phyloP scores from a whole-genome alignment of 2,329 filamentous ascomycete species.

The Didymella segeticola region DNA sequence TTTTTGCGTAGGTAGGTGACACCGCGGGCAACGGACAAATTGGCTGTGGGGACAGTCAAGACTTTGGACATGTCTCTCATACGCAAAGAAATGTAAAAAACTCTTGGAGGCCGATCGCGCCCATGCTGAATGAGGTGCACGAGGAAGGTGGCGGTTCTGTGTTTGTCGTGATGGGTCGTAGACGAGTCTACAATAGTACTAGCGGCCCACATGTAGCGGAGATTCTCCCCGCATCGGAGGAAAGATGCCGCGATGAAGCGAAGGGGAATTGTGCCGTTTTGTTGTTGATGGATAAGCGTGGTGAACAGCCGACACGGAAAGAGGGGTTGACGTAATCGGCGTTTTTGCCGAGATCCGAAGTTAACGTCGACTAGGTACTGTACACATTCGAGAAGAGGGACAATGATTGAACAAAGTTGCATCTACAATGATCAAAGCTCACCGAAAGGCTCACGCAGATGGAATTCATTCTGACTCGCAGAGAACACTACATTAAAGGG shows the following conservation, averaged over 20 bases:
- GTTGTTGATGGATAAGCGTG: not conserved
- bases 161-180: not conserved
- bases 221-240: constrained; percentile 13
- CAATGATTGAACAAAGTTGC: not conserved
- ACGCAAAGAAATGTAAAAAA: not conserved
- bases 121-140: not conserved
- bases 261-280: not conserved
- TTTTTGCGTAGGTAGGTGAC: not conserved
- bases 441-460: too few relatives aligned
- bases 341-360: not conserved
- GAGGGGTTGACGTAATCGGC: constrained; percentile 5
- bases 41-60: not conserved
- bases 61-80: not conserved
- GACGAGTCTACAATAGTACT: not conserved
- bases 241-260: constrained; percentile 5
- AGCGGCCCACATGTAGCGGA: constrained; percentile 1
- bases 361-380: not conserved
- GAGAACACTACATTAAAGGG: too few relatives aligned
- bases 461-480: too few relatives aligned
- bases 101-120: not conserved
- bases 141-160: not conserved
- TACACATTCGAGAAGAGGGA: too few relatives aligned
- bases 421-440: too few relatives aligned
- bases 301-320: not conserved
- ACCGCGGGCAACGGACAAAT: not conserved